phyloP scores from a whole-genome alignment of 331 rosid genomes.

The Quercus tomentella region DNA sequence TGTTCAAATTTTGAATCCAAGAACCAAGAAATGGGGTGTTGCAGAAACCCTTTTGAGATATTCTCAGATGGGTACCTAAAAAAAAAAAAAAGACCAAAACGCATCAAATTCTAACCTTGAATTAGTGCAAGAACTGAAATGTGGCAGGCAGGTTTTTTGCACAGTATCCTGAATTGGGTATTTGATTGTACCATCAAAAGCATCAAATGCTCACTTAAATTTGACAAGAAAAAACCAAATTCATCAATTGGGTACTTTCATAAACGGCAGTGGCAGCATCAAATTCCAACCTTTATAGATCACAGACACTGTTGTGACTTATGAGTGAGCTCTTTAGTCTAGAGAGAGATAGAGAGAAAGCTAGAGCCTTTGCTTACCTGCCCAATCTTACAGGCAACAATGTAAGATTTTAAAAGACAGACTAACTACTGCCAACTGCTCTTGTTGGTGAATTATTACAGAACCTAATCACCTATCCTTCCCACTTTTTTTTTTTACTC shows the following conservation, averaged over 20 bases:
- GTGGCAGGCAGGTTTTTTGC: constrained; percentile 28
- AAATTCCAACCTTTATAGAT: constrained; percentile 56
- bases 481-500: constrained; percentile 23
- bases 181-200: constrained; percentile 23
- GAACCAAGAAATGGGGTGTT: constrained; percentile 23
- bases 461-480: constrained; percentile 50
- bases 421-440: constrained; percentile 92
- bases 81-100: constrained; percentile 33
- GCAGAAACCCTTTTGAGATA: constrained; percentile 40
- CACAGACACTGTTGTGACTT: constrained; percentile 31
- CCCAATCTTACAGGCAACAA: constrained; percentile 60
- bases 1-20: constrained; percentile 25
- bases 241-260: constrained; percentile 43
- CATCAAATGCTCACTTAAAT: constrained; percentile 46
- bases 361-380: constrained; percentile 48
- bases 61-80: constrained; percentile 42
- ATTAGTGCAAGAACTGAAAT: constrained; percentile 46
- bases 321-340: constrained; percentile 4
- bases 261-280: constrained; percentile 47
- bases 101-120: constrained; percentile 41
- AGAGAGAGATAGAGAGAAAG: constrained; percentile 33
- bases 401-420: constrained; percentile 67
- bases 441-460: constrained; percentile 75
- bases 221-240: constrained; percentile 28
- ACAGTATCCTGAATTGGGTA: constrained; percentile 21